Base-by-base conservation (phyloP, 768 basidiomycete species). In the Lentinula aciculospora region DNA sequence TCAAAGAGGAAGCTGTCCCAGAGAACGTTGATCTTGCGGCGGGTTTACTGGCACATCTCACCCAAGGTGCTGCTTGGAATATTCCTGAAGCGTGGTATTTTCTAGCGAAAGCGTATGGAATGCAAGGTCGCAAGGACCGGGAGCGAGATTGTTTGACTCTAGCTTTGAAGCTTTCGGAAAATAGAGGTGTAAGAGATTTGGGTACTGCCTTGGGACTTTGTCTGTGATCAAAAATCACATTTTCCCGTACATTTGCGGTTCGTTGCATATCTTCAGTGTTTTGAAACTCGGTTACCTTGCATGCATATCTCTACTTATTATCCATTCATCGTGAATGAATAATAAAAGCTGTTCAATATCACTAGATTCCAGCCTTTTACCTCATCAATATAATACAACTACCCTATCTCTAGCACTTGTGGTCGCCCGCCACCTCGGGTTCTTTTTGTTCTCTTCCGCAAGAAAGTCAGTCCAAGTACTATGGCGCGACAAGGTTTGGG, bases 1-100 rank as follows among this genome's bases (percentile, higher is more conserved):
- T 62, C 7, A 60, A 58, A 44, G 61, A 60, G 21, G 61, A 63
- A 45, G 36, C 59, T 13, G 62, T 66, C 50, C 55, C 59, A 28
- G 45, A 77, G 61, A 80, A 86, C 65, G 77, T 89, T 7, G 92
- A 96, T 65, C 76, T 97, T 37, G 92, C 92, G 0, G 92, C 90
- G 3, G 88, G 88, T 2, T 73, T 95, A 64, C 77, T 98, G 27
- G 81, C 81, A 1, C 83, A 89, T 61, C 66, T 94, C 48, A 91
- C 93, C 0, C 82, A 84, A 39, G 91, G 89, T 0, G 74, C 76
- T 0, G 96, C 88, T 10, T 98, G 94, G 94, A 88, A 97, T 68
- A 81, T 89, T 1, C 83, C 94, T 0, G 96, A 98, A 68, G 95
- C 90, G 25, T 99, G 96, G 96, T 96, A 89, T 69, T 90, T 85